Evolutionary conservation across 2,329 filamentous ascomycete genomes (phyloP), one percentile per base, ranked within the genome.

Genomic region (Aspergillus sp.): DNA sequence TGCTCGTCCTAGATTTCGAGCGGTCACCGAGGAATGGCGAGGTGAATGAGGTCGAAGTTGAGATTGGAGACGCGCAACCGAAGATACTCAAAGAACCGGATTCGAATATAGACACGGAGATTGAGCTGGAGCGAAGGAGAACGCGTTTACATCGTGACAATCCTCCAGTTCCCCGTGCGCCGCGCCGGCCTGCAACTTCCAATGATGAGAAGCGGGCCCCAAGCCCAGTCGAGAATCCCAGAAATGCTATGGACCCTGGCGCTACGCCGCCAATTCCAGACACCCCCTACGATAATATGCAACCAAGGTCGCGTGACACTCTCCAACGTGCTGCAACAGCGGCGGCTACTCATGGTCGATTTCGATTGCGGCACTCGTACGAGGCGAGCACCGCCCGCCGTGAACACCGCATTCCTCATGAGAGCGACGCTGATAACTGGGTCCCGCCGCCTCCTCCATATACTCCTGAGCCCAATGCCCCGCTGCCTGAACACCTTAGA

Each of bases 341-440:
- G n/a, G 81, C 83, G 19, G 75, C 76, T 8, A 86, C 77, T 45
- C 76, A 82, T 34, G 72, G 75, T 15, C 70, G 81, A 29, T 70
- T 85, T 43, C 76, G 75, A 43, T 64, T 70, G 30, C 63, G 74
- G 17, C 48, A 50, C 36, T 44, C 41, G 7, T 47, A 42, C 11
- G 40, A 42, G 12, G 32, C 42, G 8, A 41, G 28, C 17, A n/a
- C n/a, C n/a, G n/a, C n/a, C n/a, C n/a, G n/a, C n/a, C 49, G 39
- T 29, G 78, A 79, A 5, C 68, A 74, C 26, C 80, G 88, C 48
- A 71, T 86, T 45, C 84, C 84, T 3, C 83, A 91, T 55, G 84
- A 91, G 57, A 89, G 83, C 42, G 84, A 91, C 53, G 83, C 84
- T 3, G 85, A 91, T 48, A 85, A 88, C 47, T 93, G 85, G 85